A percentile compares a stretch with the other conserved stretches of the same genome.
These are phyloP conservation scores for Scheffersomyces amazonensis DNA, from an alignment of 805 yeast genomes.

Conservation along the genomic window DNA sequence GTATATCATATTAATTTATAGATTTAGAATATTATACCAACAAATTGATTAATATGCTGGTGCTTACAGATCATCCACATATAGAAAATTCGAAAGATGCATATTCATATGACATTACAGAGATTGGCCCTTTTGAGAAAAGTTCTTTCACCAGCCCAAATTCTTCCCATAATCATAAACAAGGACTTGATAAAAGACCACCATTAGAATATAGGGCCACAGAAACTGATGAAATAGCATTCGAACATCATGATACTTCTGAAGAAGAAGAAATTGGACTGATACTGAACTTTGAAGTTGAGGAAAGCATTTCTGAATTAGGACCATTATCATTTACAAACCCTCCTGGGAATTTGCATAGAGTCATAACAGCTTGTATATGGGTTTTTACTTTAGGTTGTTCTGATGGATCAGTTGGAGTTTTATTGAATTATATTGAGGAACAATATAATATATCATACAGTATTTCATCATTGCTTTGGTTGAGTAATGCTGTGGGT, in stretches of 20 bases:
- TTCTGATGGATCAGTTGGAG: slow-evolving; percentile 28
- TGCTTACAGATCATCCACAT: not conserved
- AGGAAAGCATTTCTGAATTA: slow-evolving; percentile 1
- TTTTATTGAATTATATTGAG: slow-evolving; percentile 23
- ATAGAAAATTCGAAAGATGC: not conserved
- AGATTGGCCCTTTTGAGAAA: not conserved
- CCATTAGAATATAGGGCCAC: slow-evolving; percentile 2
- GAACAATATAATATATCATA: slow-evolving; percentile 19
- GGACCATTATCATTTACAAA: slow-evolving; percentile 6
- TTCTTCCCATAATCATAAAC: not conserved
- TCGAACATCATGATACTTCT: not conserved
- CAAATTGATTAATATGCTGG: not conserved
- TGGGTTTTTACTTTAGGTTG: slow-evolving; percentile 21
- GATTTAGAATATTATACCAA: no score
- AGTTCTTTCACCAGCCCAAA: not conserved
- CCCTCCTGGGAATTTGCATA: slow-evolving; percentile 17
- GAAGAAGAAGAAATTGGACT: not conserved
- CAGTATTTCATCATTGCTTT: slow-evolving; percentile 23
- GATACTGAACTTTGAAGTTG: not conserved
- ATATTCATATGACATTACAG: not conserved
- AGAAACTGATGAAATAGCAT: slow-evolving; percentile 1
- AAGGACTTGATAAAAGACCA: slow-evolving; percentile 3
- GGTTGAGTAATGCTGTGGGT: slow-evolving; percentile 26
- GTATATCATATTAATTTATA: no score
- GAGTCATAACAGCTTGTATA: slow-evolving; percentile 13